These are phyloP conservation scores for Dothideomycetidae sp. DNA, from an alignment of 2,329 filamentous ascomycete genomes.

Conservation along the genomic window DNA sequence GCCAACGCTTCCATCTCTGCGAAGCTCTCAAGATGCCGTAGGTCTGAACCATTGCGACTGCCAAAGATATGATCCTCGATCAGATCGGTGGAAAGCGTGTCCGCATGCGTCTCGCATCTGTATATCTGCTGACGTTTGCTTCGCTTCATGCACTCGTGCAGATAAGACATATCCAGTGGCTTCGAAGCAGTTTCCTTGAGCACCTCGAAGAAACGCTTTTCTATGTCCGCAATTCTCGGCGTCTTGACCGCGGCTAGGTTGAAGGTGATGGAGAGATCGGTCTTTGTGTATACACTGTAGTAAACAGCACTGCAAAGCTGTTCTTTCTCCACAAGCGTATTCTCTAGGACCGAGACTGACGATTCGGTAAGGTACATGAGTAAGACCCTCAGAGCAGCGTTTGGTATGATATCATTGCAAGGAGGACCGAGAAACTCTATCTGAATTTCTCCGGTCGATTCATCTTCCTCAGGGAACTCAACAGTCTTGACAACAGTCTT, in stretches of 20 bases:
- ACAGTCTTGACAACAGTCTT: slow-evolving; percentile 63
- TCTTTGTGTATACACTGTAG: slow-evolving; percentile 64
- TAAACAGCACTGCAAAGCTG: slow-evolving; percentile 77
- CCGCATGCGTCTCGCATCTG: slow-evolving; percentile 64
- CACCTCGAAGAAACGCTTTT: slow-evolving; percentile 72
- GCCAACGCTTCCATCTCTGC: slow-evolving; percentile 52
- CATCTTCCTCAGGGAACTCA: slow-evolving; percentile 92
- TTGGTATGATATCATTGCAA: slow-evolving; percentile 46
- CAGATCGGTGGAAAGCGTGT: slow-evolving; percentile 70
- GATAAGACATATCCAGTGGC: slow-evolving; percentile 76
- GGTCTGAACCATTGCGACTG: slow-evolving; percentile 54
- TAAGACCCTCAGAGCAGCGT: slow-evolving; percentile 63
- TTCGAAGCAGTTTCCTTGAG: slow-evolving; percentile 67
- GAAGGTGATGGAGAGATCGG: slow-evolving; percentile 73
- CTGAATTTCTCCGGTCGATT: slow-evolving; percentile 77
- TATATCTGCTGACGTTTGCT: slow-evolving; percentile 73
- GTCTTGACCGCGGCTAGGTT: slow-evolving; percentile 77
- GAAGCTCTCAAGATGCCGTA: slow-evolving; percentile 29
- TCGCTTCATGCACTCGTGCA: slow-evolving; percentile 72
- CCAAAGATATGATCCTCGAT: slow-evolving; percentile 91
- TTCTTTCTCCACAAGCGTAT: slow-evolving; percentile 82
- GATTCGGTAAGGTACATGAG: slow-evolving; percentile 84
- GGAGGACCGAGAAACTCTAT: slow-evolving; percentile 78
- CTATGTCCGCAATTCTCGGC: slow-evolving; percentile 67
- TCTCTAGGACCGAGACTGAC: slow-evolving; percentile 83